phyloP scores from a whole-genome alignment of 768 basidiomycete genomes.

The Leccinum olivaceopallidum region DNA sequence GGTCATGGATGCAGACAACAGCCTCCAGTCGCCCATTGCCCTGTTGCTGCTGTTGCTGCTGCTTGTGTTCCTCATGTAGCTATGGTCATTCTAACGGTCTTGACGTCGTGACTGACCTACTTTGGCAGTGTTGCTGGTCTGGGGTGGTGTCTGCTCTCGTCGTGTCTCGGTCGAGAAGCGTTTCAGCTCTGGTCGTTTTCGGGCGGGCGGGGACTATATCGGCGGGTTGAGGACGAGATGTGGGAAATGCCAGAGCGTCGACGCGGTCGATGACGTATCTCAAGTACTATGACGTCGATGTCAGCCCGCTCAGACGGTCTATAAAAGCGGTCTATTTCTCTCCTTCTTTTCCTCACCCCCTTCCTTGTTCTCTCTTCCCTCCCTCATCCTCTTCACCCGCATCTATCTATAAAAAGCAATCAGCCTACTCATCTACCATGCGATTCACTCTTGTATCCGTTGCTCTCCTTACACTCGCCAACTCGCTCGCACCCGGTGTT shows the following conservation, averaged over 20 bases:
- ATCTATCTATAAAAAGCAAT: constrained; percentile 15
- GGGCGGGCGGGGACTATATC: constrained; percentile 30
- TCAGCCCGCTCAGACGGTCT: constrained; percentile 9
- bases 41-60: constrained; percentile 46
- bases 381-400: constrained; percentile 11
- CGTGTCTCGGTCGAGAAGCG: constrained; percentile 53
- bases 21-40: background rate
- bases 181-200: constrained; percentile 26
- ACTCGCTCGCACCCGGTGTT: constrained; percentile 16
- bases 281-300: constrained; percentile 7
- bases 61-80: constrained; percentile 50
- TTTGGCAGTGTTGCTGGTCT: constrained; percentile 45
- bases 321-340: constrained; percentile 19
- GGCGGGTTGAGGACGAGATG: constrained; percentile 45
- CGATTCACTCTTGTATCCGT: constrained; percentile 21
- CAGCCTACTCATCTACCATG: constrained; percentile 26
- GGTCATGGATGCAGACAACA: background rate
- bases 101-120: background rate
- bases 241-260: constrained; percentile 60
- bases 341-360: constrained; percentile 11
- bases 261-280: constrained; percentile 30
- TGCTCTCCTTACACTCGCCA: constrained; percentile 20
- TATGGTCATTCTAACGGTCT: background rate
- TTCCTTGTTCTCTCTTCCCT: constrained; percentile 4
- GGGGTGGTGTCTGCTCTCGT: constrained; percentile 68